phyloP scores from a whole-genome alignment of 208 protist genomes.

The Leishmania guyanensis region DNA sequence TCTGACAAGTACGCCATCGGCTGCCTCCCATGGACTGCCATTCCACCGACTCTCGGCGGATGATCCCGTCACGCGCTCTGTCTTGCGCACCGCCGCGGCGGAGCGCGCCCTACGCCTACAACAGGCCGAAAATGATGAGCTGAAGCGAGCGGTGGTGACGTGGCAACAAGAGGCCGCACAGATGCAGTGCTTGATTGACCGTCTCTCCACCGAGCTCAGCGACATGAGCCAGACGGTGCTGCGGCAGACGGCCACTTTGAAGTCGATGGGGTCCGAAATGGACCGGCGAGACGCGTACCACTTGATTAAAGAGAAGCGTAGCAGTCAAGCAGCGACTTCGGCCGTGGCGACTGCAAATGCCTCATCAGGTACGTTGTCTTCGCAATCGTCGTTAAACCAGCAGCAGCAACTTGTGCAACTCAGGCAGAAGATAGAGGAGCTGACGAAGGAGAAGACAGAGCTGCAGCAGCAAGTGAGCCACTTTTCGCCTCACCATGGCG shows the following conservation, averaged over 20 bases:
- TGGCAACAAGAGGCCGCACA: slow-evolving; percentile 33
- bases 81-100: slow-evolving; percentile 37
- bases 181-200: slow-evolving; percentile 40
- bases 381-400: background rate
- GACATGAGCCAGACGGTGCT: slow-evolving; percentile 49
- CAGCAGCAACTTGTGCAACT: slow-evolving; percentile 6
- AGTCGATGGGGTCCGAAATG: slow-evolving; percentile 44
- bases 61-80: slow-evolving; percentile 17
- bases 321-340: background rate
- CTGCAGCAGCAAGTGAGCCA: background rate
- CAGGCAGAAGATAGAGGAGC: slow-evolving; percentile 10
- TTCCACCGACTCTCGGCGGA: slow-evolving; percentile 19
- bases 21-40: slow-evolving; percentile 14
- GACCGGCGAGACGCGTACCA: slow-evolving; percentile 58
- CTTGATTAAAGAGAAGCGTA: slow-evolving; percentile 45
- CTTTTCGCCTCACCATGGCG: too few species aligned
- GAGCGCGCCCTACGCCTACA: slow-evolving; percentile 51
- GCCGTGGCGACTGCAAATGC: background rate
- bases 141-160: slow-evolving; percentile 37
- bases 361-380: background rate
- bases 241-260: slow-evolving; percentile 62
- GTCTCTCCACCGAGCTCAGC: slow-evolving; percentile 64
- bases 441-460: slow-evolving; percentile 12
- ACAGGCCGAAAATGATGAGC: slow-evolving; percentile 55
- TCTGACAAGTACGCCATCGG: background rate